Percentiles rank a stretch among this genome's conserved stretches.
These are phyloP conservation scores for Epichloe gansuensis DNA, from an alignment of 2,329 filamentous ascomycete species.

Conservation along the genomic window DNA sequence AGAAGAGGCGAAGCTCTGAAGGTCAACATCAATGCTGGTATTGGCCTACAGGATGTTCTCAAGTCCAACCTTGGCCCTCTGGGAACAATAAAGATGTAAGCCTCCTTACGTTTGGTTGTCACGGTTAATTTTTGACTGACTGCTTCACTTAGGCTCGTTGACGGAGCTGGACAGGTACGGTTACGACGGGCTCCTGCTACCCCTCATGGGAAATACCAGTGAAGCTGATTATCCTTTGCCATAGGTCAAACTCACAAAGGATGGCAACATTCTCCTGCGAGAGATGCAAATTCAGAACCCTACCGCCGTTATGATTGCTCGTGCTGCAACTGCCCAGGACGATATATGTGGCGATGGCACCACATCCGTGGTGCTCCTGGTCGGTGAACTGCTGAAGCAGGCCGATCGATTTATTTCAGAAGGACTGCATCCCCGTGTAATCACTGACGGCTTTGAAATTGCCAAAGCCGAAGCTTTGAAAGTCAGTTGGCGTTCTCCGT, in stretches of 20 bases:
- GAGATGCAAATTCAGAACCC: conserved; percentile 97
- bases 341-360: conserved; percentile 98
- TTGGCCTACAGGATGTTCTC: conserved; percentile 85
- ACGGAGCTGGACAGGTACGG: conserved; percentile 54
- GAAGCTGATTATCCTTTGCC: conserved; percentile 14
- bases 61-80: conserved; percentile 91
- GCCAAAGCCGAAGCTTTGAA: conserved; percentile 87
- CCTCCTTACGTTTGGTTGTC: neutral
- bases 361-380: conserved; percentile 86
- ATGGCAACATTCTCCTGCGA: conserved; percentile 74
- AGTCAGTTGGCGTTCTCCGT: conserved; percentile 29
- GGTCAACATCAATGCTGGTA: conserved; percentile 94
- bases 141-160: conserved; percentile 41
- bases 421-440: conserved; percentile 90
- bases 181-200: conserved; percentile 11
- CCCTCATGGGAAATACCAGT: conserved; percentile 14
- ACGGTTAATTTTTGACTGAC: neutral
- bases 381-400: conserved; percentile 95
- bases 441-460: conserved; percentile 95
- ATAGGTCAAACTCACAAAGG: conserved; percentile 97
- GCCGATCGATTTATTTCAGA: conserved; percentile 92
- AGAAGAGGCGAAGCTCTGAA: conserved; percentile 90
- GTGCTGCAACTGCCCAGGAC: conserved; percentile 90
- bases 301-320: conserved; percentile 74
- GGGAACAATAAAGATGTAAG: conserved; percentile 90